Evolutionary conservation across 2,329 filamentous ascomycete species (phyloP).

Genomic region (Ramularia collo-cygni): DNA sequence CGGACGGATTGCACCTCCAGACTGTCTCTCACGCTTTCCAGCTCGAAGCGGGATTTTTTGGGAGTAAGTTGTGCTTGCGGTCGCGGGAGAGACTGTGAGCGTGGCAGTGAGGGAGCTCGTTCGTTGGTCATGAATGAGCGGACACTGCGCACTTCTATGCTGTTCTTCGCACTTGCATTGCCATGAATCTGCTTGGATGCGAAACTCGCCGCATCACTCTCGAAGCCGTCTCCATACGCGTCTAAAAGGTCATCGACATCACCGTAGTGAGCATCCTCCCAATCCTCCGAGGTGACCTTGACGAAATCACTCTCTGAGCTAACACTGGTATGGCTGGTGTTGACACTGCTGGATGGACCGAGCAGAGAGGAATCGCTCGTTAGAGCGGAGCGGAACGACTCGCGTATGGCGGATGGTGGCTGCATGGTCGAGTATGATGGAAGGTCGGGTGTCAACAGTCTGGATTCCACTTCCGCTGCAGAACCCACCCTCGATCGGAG

Average conservation of each 20-base stretch:
- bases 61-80: too few species aligned
- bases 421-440: conserved; percentile 16
- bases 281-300: conserved; percentile 45
- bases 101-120: conserved; percentile 6
- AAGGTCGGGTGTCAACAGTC: conserved; percentile 17
- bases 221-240: conserved; percentile 54
- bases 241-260: conserved; percentile 51
- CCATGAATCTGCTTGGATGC: conserved; percentile 30
- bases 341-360: conserved; percentile 48
- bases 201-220: conserved; percentile 16
- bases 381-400: conserved; percentile 54
- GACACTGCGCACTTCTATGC: conserved; percentile 20
- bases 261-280: conserved; percentile 26
- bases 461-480: conserved; percentile 9
- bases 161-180: conserved; percentile 19
- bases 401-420: conserved; percentile 39
- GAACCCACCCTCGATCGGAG: too few species aligned
- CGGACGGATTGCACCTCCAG: conserved; percentile 14
- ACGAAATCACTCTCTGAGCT: conserved; percentile 67
- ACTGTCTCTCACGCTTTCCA: conserved; percentile 11
- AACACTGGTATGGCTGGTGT: conserved; percentile 78
- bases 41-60: conserved; percentile 1
- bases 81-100: background rate
- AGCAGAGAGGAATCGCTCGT: conserved; percentile 51
- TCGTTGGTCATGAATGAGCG: conserved; percentile 5